Percentiles rank a stretch among this genome's conserved stretches.
These are phyloP conservation scores for Sporothrix dimorphospora DNA, from an alignment of 2,329 filamentous ascomycete species.

Conservation along the genomic window DNA sequence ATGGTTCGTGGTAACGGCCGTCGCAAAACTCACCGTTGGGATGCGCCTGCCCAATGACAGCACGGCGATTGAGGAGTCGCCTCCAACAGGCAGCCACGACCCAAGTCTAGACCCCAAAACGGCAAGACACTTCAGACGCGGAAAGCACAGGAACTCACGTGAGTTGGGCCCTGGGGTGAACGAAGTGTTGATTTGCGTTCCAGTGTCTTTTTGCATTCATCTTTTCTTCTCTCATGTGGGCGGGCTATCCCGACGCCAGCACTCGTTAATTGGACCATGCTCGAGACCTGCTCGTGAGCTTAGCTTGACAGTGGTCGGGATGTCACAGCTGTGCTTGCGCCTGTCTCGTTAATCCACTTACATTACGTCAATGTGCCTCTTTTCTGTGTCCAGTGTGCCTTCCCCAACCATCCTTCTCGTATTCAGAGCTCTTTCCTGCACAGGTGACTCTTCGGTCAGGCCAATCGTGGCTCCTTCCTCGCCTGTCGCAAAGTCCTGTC, in stretches of 20 bases:
- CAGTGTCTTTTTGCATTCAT: not conserved
- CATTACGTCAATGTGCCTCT: not conserved
- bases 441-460: not conserved
- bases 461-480: not conserved
- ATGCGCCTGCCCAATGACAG: conserved; percentile 14
- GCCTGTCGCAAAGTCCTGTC: not conserved
- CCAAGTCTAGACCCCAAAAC: not conserved
- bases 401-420: conserved; percentile 11
- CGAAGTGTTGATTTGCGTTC: not conserved
- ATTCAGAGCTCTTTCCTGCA: not conserved
- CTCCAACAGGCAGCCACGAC: conserved; percentile 10
- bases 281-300: no score
- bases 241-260: not conserved
- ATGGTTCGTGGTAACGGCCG: not conserved
- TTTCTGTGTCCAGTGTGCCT: not conserved
- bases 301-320: no score
- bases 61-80: conserved; percentile 8
- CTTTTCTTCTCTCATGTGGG: not conserved
- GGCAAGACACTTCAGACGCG: conserved; percentile 14
- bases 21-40: not conserved
- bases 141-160: conserved; percentile 27
- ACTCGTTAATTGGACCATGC: not conserved
- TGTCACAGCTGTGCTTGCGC: not conserved
- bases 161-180: not conserved
- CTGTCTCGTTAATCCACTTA: not conserved